Evolutionary conservation across 1,284 basidiomycete species (phyloP).

Genomic region (Erythrobasidium hasegawianum): DNA sequence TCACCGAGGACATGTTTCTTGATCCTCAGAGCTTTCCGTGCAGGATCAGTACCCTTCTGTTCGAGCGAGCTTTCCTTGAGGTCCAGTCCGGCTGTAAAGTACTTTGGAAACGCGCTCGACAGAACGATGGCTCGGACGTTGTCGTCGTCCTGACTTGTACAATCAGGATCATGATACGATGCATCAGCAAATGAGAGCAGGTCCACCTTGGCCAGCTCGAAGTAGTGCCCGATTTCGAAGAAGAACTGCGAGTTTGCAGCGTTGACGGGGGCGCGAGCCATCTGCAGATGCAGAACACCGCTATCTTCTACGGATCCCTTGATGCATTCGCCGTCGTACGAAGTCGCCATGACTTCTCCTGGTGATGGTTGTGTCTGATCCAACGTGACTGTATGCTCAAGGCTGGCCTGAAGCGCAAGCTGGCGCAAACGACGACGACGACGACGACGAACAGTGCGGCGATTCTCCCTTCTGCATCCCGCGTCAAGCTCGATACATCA

Average conservation of each 20-base stretch:
- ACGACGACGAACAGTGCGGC: too few relatives aligned
- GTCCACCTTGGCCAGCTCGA: conserved; percentile 56
- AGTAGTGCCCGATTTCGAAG: conserved; percentile 62
- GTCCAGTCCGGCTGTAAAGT: conserved; percentile 63
- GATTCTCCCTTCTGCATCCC: neutral
- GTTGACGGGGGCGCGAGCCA: conserved; percentile 60
- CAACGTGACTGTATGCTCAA: too few relatives aligned
- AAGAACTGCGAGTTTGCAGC: conserved; percentile 63
- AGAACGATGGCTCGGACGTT: conserved; percentile 68
- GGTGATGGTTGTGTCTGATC: neutral
- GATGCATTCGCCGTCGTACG: conserved; percentile 33
- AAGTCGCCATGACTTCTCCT: neutral
- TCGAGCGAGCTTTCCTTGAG: conserved; percentile 22
- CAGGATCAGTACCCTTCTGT: conserved; percentile 37
- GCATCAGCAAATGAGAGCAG: neutral
- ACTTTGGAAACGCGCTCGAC: conserved; percentile 63
- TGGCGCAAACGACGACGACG: neutral
- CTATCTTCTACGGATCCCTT: conserved; percentile 30
- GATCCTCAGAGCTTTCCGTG: conserved; percentile 33
- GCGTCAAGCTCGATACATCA: conserved; percentile 7
- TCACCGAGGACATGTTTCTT: conserved; percentile 18
- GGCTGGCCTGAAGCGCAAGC: neutral
- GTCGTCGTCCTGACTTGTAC: conserved; percentile 50
- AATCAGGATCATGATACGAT: conserved; percentile 11
- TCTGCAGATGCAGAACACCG: conserved; percentile 39